Evolutionary conservation across 2,329 filamentous ascomycete genomes (phyloP), one percentile per base, ranked within the genome.

Genomic region (Colletotrichum acutatum): DNA sequence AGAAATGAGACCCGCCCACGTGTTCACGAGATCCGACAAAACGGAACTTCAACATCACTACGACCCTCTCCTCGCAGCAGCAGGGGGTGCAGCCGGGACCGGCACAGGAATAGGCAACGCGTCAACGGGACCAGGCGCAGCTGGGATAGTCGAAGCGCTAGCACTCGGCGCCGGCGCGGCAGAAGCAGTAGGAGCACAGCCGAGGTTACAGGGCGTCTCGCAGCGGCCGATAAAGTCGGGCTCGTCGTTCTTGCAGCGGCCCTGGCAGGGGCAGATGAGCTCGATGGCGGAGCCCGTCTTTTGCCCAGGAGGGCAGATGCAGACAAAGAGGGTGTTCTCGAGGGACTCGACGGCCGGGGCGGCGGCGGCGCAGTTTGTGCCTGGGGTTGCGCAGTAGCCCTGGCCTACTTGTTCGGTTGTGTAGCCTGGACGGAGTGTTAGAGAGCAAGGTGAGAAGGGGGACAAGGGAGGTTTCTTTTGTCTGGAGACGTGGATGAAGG

Each of bases 171-270:
- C 4, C 32, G 32, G 37, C 37, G 37, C 37, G 5, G 14, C 14
- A 8, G 34, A 37, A 37, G 34, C 60, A 6, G 61, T 42, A 24
- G 64, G 32, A 5, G 63, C 37, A 78, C 83, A 30, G 77, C 84
- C 68, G 79, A 84, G 74, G 66, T 78, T 52, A 59, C 83, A 84
- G 1, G 83, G 83, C 60, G 77, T 80, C 73, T 81, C 80, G 71
- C 83, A 84, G 22, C 83, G 79, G 56, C 82, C 83, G 72, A 83
- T 78, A 58, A 78, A 84, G 65, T 84, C 83, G 0, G 83, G 83
- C 12, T 78, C 79, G 63, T 83, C 77, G 49, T 83, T 82, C 49
- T 84, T 77, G 70, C 83, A 84, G 66, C 78, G 79, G 65, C 84
- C 82, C 42, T 64, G 60, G 68, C 83, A 84, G 2, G 82, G 80